Percentiles rank a stretch among this genome's conserved stretches.
These are phyloP conservation scores for Sugiyamaella floridensis DNA, from an alignment of 805 yeast genomes.

Conservation along the genomic window DNA sequence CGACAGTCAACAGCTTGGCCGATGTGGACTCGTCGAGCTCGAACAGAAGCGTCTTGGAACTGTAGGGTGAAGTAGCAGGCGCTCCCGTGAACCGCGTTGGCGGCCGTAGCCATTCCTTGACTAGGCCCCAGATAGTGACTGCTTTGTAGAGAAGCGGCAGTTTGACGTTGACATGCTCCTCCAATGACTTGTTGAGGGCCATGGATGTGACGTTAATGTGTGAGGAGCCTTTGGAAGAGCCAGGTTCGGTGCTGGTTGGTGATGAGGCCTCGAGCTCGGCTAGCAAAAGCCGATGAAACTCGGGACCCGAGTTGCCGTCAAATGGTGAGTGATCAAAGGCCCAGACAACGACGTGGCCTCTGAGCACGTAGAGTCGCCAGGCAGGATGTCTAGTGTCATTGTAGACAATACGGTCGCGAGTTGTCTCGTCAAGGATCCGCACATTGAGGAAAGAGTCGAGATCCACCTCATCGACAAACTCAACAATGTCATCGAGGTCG, in stretches of 20 bases:
- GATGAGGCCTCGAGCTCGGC: conserved; percentile 1
- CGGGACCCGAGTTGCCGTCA: conserved; percentile 23
- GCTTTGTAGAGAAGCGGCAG: conserved; percentile 6
- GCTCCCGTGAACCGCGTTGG: conserved; percentile 9
- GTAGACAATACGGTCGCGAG: conserved; percentile 1
- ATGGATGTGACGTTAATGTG: not conserved
- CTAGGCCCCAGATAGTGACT: not conserved
- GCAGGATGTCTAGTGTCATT: conserved; percentile 10
- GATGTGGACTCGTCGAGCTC: conserved; percentile 4
- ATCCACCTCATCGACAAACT: conserved; percentile 1
- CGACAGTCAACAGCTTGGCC: not conserved
- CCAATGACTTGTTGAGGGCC: conserved; percentile 2
- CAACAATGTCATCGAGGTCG: conserved; percentile 13
- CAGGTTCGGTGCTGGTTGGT: not conserved
- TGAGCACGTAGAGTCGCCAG: conserved; percentile 19
- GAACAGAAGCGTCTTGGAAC: conserved; percentile 6
- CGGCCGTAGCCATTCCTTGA: not conserved
- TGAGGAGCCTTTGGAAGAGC: not conserved
- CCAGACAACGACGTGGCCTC: conserved; percentile 12
- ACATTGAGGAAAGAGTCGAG: conserved; percentile 2
- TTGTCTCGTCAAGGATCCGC: not conserved
- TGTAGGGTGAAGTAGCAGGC: conserved; percentile 4
- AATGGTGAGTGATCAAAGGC: conserved; percentile 20
- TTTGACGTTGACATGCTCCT: conserved; percentile 5
- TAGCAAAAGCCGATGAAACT: conserved; percentile 14